phyloP scores from a whole-genome alignment of 345 rosid genomes.

The Hibiscus tridactylites region DNA sequence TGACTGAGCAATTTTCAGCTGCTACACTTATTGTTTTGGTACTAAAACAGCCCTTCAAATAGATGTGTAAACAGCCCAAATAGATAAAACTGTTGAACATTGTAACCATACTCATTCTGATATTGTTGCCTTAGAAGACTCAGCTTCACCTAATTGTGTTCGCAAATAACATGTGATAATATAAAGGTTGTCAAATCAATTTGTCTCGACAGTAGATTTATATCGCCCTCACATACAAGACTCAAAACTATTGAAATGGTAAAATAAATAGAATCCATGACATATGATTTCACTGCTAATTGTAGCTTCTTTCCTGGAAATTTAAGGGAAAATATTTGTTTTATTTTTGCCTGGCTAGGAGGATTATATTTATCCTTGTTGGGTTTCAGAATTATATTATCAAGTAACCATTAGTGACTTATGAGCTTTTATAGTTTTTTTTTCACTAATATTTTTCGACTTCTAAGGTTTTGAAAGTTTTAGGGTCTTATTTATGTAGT shows the following conservation, averaged over 20 bases:
- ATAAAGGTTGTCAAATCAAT: constrained; percentile 52
- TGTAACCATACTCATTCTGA: constrained; percentile 31
- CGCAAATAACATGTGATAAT: constrained; percentile 24
- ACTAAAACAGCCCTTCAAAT: constrained; percentile 67
- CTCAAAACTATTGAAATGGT: constrained; percentile 90
- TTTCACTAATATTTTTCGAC: not conserved
- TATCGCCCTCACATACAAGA: constrained; percentile 87
- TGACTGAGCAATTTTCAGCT: constrained; percentile 90
- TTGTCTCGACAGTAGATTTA: constrained; percentile 85
- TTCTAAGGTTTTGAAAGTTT: not conserved
- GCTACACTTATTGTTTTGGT: constrained; percentile 91
- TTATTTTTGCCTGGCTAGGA: not conserved
- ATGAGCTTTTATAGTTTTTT: not conserved
- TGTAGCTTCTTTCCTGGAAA: not conserved
- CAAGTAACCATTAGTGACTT: not conserved
- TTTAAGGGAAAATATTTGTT: not conserved
- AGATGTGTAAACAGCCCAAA: not conserved
- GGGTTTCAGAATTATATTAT: not conserved
- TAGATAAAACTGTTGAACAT: constrained; percentile 31
- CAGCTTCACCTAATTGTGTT: constrained; percentile 35
- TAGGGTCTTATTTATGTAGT: not conserved
- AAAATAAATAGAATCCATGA: constrained; percentile 4
- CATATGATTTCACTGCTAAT: not conserved
- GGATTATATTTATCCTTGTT: not conserved
- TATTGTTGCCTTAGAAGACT: constrained; percentile 41